Base-by-base conservation (phyloP, 2,329 filamentous ascomycete genomes). In the Talaromyces sp. region DNA sequence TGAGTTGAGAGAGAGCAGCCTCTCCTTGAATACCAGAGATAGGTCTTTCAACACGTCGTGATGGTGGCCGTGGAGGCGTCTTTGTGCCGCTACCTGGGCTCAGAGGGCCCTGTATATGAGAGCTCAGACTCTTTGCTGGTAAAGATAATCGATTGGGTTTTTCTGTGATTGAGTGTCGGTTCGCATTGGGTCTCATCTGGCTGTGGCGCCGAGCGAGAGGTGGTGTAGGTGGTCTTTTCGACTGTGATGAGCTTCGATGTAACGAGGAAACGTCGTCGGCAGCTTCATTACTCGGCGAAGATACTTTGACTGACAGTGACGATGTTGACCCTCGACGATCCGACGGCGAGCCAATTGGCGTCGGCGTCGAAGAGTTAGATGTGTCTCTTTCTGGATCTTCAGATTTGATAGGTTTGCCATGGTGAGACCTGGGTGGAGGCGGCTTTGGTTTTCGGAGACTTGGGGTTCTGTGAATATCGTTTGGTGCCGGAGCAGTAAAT, bases 361-460 rank as follows among this genome's bases (percentile, higher is more conserved):
- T 43, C n/a, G 61, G 19, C 17, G 47, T 57, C 11, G 49, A 52
- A 33, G 33, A 56, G 17, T 10, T 15, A 11, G 61, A 33, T 13
- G 25, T 56, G 13, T 35, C n/a, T n/a, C 45, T 68, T 25, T 69
- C 56, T 67, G 71, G 63, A 71, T 77, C 69, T 68, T 75, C 73
- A 64, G 63, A 75, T 69, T 83, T 87, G 68, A 94, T 90, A 19
- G 89, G 83, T 76, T 90, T 93, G 4, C 92, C 92, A 78, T 93
- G 90, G 63, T 90, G 87, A 61, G 90, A 92, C 73, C 85, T 92
- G 11, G 90, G 90, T 7, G 90, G 89, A 5, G 91, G 90, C 15
- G 90, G 89, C 68, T 86, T 86, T 76, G 86, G 88, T 73, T 56
- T 89, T 90, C 68, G 83, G 70, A 61, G 19, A 31, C 65, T 66